Conservation (phyloP, 208 protist species). For the Strigomonas culicis region DNA sequence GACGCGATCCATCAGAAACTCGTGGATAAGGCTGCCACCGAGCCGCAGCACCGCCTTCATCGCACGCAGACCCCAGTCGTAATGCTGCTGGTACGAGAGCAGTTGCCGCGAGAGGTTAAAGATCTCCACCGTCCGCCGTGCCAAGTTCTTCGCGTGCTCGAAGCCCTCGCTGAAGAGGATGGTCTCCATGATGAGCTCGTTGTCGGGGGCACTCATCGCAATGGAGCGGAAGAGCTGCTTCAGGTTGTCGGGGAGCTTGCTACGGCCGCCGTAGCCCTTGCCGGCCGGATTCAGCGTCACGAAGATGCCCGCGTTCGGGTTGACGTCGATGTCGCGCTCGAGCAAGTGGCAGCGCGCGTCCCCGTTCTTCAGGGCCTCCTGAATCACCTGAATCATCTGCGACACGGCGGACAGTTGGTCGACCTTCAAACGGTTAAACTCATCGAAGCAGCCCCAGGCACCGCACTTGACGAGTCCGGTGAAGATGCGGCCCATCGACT, state of each 20-base stretch:
- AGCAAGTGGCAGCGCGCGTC: slow-evolving; percentile 86
- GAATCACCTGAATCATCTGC: slow-evolving; percentile 99
- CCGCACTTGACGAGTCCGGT: slow-evolving; percentile 98
- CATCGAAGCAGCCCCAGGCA: slow-evolving; percentile 99
- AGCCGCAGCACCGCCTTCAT: slow-evolving; percentile 96
- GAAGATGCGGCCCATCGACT: slow-evolving; percentile 99
- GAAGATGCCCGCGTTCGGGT: slow-evolving; percentile 97
- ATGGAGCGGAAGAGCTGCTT: slow-evolving; percentile 98
- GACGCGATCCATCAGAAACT: slow-evolving; percentile 83
- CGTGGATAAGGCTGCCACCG: slow-evolving; percentile 87
- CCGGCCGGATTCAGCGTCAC: slow-evolving; percentile 98
- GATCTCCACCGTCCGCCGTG: slow-evolving; percentile 92
- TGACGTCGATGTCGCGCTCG: slow-evolving; percentile 90
- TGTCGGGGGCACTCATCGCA: slow-evolving; percentile 98
- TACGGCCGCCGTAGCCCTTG: slow-evolving; percentile 98
- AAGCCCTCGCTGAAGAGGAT: slow-evolving; percentile 98
- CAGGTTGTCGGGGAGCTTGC: slow-evolving; percentile 98
- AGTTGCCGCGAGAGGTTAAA: slow-evolving; percentile 94
- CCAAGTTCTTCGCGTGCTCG: slow-evolving; percentile 91
- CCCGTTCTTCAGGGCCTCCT: slow-evolving; percentile 95
- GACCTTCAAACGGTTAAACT: slow-evolving; percentile 99
- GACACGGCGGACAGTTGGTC: slow-evolving; percentile 98
- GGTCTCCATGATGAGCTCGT: slow-evolving; percentile 97
- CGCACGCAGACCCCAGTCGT: slow-evolving; percentile 98
- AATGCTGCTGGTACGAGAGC: slow-evolving; percentile 97